Evolutionary conservation across 768 basidiomycete genomes (phyloP).

Genomic region (Cyclocybe aegerita): DNA sequence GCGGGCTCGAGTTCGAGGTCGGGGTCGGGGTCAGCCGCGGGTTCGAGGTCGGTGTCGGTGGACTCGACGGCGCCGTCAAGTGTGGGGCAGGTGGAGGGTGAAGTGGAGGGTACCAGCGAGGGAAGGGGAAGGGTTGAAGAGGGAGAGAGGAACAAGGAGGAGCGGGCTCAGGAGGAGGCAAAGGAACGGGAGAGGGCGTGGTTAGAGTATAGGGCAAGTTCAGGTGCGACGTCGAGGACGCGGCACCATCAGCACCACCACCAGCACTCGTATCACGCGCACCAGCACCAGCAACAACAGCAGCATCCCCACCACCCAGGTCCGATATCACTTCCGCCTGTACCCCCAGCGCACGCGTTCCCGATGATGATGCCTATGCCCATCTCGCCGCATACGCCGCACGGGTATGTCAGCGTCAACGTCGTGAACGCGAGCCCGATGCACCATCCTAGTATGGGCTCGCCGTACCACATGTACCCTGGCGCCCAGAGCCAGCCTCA

Average conservation of each 20-base stretch:
- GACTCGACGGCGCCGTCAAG: no score
- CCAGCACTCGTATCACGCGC: slow-evolving; percentile 1
- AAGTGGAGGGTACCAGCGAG: no score
- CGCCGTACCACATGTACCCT: slow-evolving; percentile 21
- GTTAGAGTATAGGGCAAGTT: no score
- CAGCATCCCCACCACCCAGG: slow-evolving; percentile 13
- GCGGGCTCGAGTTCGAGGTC: not conserved
- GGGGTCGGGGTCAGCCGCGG: no score
- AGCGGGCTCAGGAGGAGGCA: no score
- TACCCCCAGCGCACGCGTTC: slow-evolving; percentile 2
- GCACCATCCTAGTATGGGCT: slow-evolving; percentile 35
- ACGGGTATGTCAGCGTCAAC: slow-evolving; percentile 25
- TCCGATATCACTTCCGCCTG: slow-evolving; percentile 14
- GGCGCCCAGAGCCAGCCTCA: slow-evolving; percentile 6
- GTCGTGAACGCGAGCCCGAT: slow-evolving; percentile 28
- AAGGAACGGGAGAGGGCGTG: no score
- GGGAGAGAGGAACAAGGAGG: no score
- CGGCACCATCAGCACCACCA: not conserved
- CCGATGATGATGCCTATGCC: slow-evolving; percentile 19
- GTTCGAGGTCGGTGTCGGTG: no score
- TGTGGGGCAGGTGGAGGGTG: no score
- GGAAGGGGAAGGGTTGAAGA: no score
- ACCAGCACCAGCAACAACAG: slow-evolving; percentile 9
- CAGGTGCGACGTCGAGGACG: no score
- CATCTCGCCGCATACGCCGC: slow-evolving; percentile 28